A percentile compares a stretch with the other conserved stretches of the same genome.
These are phyloP conservation scores for Globisporangium parvum DNA, from an alignment of 352 stramenopile genomes.

Conservation along the genomic window DNA sequence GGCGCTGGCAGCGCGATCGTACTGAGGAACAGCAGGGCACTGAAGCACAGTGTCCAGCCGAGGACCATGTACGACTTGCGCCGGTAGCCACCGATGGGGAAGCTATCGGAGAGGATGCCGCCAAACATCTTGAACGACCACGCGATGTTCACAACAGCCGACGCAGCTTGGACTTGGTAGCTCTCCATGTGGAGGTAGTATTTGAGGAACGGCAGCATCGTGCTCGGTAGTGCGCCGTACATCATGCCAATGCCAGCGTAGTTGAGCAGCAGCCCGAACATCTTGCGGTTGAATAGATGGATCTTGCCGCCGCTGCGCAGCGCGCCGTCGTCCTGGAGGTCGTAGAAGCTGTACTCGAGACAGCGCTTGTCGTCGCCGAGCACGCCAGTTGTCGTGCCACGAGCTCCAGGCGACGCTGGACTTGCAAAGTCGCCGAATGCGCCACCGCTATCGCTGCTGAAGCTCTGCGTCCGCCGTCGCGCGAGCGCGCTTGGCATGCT, in stretches of 20 bases:
- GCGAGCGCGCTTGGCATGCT: too few relatives aligned
- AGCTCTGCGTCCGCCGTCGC: background rate
- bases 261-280: constrained; percentile 60
- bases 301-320: constrained; percentile 50
- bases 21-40: constrained; percentile 17
- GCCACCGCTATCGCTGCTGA: background rate
- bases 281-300: constrained; percentile 33
- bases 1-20: constrained; percentile 25
- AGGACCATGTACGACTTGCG: constrained; percentile 55
- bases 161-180: constrained; percentile 42
- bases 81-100: constrained; percentile 46
- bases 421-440: background rate
- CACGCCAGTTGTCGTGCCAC: background rate
- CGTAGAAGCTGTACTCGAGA: constrained; percentile 47
- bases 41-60: constrained; percentile 27
- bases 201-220: constrained; percentile 22
- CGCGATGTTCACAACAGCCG: constrained; percentile 34
- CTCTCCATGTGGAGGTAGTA: constrained; percentile 57
- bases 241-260: constrained; percentile 62
- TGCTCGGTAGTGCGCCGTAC: constrained; percentile 57
- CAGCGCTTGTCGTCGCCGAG: constrained; percentile 1
- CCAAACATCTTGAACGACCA: constrained; percentile 60
- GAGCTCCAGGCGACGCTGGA: background rate
- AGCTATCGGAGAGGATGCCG: constrained; percentile 51
- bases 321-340: constrained; percentile 56